These are phyloP conservation scores for Mediolabrus comicus DNA, from an alignment of 108 stramenopile genomes.

Conservation along the genomic window DNA sequence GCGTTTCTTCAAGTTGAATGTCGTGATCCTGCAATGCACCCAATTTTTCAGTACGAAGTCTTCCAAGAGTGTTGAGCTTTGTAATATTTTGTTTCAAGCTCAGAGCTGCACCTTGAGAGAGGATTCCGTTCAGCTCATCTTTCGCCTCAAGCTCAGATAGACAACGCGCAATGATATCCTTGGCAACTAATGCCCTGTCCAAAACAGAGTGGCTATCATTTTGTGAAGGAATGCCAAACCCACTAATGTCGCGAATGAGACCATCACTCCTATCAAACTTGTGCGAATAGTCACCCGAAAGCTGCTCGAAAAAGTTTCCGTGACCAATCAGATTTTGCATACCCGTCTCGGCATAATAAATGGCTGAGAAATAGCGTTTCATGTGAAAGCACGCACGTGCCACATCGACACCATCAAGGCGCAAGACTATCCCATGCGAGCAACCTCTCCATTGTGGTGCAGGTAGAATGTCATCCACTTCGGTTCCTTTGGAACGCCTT, in stretches of 20 bases:
- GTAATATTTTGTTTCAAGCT: slow-evolving; percentile 49
- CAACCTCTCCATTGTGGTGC: slow-evolving; percentile 63
- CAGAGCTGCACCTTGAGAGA: slow-evolving; percentile 50
- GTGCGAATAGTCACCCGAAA: slow-evolving; percentile 11
- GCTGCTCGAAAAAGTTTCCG: slow-evolving; percentile 40
- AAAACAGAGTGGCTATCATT: slow-evolving; percentile 22
- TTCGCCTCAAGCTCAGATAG: slow-evolving; percentile 49
- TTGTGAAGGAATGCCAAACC: slow-evolving; percentile 23
- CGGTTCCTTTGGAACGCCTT: slow-evolving; percentile 19
- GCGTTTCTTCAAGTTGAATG: not conserved
- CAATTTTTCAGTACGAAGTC: slow-evolving; percentile 19
- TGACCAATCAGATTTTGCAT: slow-evolving; percentile 50
- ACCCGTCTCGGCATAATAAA: slow-evolving; percentile 62
- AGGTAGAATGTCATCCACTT: slow-evolving; percentile 4
- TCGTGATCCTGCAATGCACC: slow-evolving; percentile 30
- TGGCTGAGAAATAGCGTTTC: slow-evolving; percentile 59
- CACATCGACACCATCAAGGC: slow-evolving; percentile 60
- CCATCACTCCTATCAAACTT: slow-evolving; percentile 13
- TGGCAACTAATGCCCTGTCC: slow-evolving; percentile 37
- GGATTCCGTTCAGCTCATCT: slow-evolving; percentile 54
- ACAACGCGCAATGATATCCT: slow-evolving; percentile 46
- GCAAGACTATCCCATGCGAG: slow-evolving; percentile 66
- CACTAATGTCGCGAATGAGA: slow-evolving; percentile 32
- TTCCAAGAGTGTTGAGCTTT: slow-evolving; percentile 21
- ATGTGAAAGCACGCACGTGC: slow-evolving; percentile 60